A percentile compares a stretch with the other conserved stretches of the same genome.
Conservation (phyloP, 1,284 basidiomycete genomes). For the Flammula alnicola region DNA sequence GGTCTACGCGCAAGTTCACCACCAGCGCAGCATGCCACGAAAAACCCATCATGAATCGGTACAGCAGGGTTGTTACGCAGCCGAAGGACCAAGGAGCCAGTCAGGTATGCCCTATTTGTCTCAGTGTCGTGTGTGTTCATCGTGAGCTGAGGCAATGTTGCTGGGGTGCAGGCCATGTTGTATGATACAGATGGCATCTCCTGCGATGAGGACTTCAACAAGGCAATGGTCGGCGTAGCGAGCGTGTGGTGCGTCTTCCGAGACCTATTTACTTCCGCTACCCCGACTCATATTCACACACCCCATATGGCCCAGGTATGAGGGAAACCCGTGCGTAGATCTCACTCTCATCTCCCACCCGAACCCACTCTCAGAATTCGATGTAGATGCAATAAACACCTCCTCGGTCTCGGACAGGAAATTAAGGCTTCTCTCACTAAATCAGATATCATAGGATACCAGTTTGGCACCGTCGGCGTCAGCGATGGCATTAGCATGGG, state of each 20-base stretch:
- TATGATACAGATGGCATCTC: conserved; percentile 93
- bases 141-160: too few species aligned
- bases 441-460: conserved; percentile 88
- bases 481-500: conserved; percentile 99
- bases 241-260: conserved; percentile 85
- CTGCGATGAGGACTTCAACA: conserved; percentile 81
- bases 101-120: conserved; percentile 59
- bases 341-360: background rate
- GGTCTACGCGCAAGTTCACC: conserved; percentile 44
- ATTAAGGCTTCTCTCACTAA: conserved; percentile 82
- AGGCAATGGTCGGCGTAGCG: conserved; percentile 94
- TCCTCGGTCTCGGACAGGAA: conserved; percentile 86
- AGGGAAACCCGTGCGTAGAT: conserved; percentile 80
- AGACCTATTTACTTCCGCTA: too few species aligned
- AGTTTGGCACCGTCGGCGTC: conserved; percentile 96
- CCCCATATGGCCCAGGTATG: conserved; percentile 63
- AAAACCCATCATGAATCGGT: conserved; percentile 75
- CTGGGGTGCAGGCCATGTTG: conserved; percentile 96
- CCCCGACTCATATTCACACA: conserved; percentile 11
- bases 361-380: conserved; percentile 7
- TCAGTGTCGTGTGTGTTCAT: too few species aligned
- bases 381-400: conserved; percentile 87
- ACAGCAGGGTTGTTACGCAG: conserved; percentile 83
- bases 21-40: conserved; percentile 46
- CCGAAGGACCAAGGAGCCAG: conserved; percentile 94